Conservation (phyloP, 139 green algal genomes). For the Yamagishiella unicocca region DNA sequence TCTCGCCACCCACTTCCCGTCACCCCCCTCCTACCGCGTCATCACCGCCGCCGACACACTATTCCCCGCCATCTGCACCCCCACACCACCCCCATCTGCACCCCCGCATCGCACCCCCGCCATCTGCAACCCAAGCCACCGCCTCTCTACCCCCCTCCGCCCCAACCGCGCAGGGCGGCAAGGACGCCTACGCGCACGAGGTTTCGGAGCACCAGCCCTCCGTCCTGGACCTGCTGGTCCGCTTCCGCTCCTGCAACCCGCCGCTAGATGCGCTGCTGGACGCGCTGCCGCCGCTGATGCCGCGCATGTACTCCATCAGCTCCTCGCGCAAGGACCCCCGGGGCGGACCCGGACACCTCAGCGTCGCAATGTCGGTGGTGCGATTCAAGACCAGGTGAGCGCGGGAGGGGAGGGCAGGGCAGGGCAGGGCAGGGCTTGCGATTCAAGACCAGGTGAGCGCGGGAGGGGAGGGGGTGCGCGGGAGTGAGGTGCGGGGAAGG, state of each 20-base stretch:
- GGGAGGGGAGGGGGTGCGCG: background rate
- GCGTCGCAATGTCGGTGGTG: conserved; percentile 87
- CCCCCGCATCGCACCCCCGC: no score
- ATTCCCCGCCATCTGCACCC: no score
- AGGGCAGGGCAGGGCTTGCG: conserved; percentile 52
- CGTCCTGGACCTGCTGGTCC: conserved; percentile 86
- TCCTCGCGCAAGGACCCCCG: conserved; percentile 28
- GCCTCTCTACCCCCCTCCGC: background rate
- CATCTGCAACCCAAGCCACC: background rate
- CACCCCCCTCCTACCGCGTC: no score
- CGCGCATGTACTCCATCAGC: conserved; percentile 93
- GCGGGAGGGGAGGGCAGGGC: background rate
- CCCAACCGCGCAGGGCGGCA: conserved; percentile 40
- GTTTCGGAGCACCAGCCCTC: conserved; percentile 73
- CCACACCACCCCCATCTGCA: no score
- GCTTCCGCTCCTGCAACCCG: conserved; percentile 83
- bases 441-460: conserved; percentile 71
- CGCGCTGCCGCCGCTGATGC: conserved; percentile 80
- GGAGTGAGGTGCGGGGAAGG: background rate
- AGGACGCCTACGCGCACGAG: conserved; percentile 71
- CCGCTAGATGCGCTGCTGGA: conserved; percentile 87
- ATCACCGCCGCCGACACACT: no score
- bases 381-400: conserved; percentile 71
- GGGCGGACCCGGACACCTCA: conserved; percentile 6
- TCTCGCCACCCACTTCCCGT: no score